Base-by-base conservation (phyloP, 768 basidiomycete genomes). In the Suillus variegatus region DNA sequence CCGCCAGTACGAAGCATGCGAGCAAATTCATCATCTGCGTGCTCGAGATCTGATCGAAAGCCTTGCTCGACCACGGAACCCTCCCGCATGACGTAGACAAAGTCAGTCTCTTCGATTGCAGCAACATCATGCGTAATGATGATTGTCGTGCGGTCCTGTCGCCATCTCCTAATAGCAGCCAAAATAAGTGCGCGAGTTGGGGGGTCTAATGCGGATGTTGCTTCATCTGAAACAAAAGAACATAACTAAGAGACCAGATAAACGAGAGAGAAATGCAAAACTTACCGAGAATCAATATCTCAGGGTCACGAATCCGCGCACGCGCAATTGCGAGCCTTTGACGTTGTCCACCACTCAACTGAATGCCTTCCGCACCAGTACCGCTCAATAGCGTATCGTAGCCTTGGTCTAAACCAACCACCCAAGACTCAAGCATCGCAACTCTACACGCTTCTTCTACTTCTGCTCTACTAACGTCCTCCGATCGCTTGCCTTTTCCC, bases 51-150 rank as follows among this genome's bases (percentile, higher is more conserved):
- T 2, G 76, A 77, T 2, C 95, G 86, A 76, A 87, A 97, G 0
- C 97, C 97, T 71, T 60, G 91, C 74, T 99, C 94, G 56, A 90
- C 90, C 38, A 97, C 86, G 0, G 74, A 70, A 0, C 96, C 97
- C 22, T 87, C 82, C 69, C 88, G 87, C 81, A 99, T 88, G 3
- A 98, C 92, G 74, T 99, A 97, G 14, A 97, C 93, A 68, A 97
- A 98, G 76, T 98, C 96, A 16, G 81, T 75, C 0, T 78, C 61
- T 25, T 78, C 77, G 68, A 99, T 91, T 69, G 95, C 93, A 1
- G 90, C 89, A 20, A 99, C 86, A 70, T 99, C 97, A 76, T 99
- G 97, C 0, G 97, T 98, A 74, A 98, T 94, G 25, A 76, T 66
- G 22, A 76, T 66, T 4, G 76, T 76, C 0, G 75, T 98, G 70